Evolutionary conservation across 2,329 filamentous ascomycete species (phyloP), one percentile per base, ranked within the genome.

Genomic region (Raffaelea ambrosiae): DNA sequence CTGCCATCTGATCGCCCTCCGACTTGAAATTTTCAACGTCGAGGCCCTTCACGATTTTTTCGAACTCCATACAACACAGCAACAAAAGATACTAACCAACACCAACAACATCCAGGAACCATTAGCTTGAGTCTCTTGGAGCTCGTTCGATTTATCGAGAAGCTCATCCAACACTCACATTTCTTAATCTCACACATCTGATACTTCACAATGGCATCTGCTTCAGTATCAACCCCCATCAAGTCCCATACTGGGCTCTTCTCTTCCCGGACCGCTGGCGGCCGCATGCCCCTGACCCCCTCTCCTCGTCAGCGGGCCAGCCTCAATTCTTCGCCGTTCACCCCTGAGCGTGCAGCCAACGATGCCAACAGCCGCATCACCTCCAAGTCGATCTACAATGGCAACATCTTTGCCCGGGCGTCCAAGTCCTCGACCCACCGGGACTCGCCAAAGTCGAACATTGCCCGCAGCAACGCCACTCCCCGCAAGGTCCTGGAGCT

Each of bases 381-480:
- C 63, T 67, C 73, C 55, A 86, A 88, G 70, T 88, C 88, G 8
- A 82, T 88, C 51, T 93, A 88, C 65, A 81, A 84, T 53, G 85
- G 83, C 54, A 90, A 89, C 67, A 73, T 95, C 50, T 85, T 95
- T 61, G 76, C 85, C 53, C 86, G 85, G 61, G 83, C 77, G 3
- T 69, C 67, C 51, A 76, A 81, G 53, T 84, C 83, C 70, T 70
- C 75, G 38, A 72, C 78, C 16, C 84, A 87, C 65, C 84, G 86
- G 44, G 86, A 93, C 63, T 96, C 91, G 3, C 89, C 90, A 63
- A 97, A 97, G 74, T 96, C 90, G 51, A 97, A 96, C 74, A 96
- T 96, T 65, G 87, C 86, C 56, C 81, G 82, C 55, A 71, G 71
- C 39, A 78, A 80, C 48, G 77, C 83, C 50, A 90, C 88, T 40